Conservation (phyloP, 108 stramenopile genomes). For the Skeletonema potamos region DNA sequence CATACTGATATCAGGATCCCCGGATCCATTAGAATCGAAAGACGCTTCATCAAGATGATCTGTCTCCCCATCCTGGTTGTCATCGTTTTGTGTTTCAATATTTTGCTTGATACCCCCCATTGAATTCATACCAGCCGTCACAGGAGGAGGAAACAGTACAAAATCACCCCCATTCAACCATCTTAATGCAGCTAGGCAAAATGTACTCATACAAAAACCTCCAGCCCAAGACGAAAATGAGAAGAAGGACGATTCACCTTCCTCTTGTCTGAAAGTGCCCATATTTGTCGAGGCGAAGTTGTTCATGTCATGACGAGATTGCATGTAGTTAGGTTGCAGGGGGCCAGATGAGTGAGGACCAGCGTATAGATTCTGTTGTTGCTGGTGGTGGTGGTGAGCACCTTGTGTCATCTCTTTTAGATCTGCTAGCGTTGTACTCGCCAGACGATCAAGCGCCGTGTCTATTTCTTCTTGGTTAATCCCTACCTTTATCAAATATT, state of each 20-base stretch:
- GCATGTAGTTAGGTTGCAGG: background rate
- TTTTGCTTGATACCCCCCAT: background rate
- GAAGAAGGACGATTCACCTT: background rate
- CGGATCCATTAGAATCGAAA: background rate
- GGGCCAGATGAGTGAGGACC: background rate
- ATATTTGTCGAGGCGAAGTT: background rate
- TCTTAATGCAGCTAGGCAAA: conserved; percentile 63
- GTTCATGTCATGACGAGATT: background rate
- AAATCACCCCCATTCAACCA: conserved; percentile 91
- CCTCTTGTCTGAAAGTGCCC: background rate
- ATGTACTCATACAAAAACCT: conserved; percentile 35
- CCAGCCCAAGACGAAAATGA: conserved; percentile 31
- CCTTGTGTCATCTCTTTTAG: background rate
- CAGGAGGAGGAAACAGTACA: conserved; percentile 67
- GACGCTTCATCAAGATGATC: conserved; percentile 8
- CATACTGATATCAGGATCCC: conserved; percentile 12
- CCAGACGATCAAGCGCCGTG: conserved; percentile 20
- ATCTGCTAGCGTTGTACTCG: background rate
- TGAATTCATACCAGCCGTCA: background rate
- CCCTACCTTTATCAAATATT: conserved; percentile 16
- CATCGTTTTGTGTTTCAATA: background rate
- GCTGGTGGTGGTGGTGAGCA: background rate
- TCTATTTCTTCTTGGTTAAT: conserved; percentile 21
- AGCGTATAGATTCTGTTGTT: background rate
- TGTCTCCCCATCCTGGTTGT: conserved; percentile 3